A percentile compares a stretch with the other conserved stretches of the same genome.
These are phyloP conservation scores for Filobasidium uniguttulatum DNA, from an alignment of 1,284 basidiomycete species.

Conservation along the genomic window DNA sequence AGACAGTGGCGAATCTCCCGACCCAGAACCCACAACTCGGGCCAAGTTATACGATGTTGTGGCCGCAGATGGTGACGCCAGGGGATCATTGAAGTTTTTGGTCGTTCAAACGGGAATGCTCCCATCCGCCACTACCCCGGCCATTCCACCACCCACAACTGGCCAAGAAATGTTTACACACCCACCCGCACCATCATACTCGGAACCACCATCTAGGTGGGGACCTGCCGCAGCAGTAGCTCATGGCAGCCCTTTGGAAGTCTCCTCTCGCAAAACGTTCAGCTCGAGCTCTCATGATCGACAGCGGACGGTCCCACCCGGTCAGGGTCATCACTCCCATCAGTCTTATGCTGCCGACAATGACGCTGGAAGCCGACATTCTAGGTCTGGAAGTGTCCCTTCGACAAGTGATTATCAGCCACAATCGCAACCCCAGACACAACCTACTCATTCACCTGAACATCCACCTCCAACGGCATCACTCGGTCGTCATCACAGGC, in stretches of 20 bases:
- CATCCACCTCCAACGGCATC: too few species aligned
- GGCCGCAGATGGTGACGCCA: conserved; percentile 53
- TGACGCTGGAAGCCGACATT: conserved; percentile 19
- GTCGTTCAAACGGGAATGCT: conserved; percentile 39
- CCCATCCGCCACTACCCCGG: conserved; percentile 23
- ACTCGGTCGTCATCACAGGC: too few species aligned
- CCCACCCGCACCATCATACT: background rate
- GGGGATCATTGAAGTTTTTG: conserved; percentile 65
- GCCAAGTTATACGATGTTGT: conserved; percentile 60
- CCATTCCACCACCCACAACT: conserved; percentile 25
- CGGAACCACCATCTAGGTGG: background rate
- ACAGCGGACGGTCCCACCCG: background rate
- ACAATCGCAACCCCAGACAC: too few species aligned
- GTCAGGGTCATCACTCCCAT: too few species aligned
- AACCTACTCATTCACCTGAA: too few species aligned
- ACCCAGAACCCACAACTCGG: conserved; percentile 54
- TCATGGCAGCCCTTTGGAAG: too few species aligned
- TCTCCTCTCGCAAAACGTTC: conserved; percentile 11
- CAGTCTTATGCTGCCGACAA: background rate
- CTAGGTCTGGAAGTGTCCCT: conserved; percentile 29
- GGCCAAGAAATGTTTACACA: too few species aligned
- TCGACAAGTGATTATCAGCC: conserved; percentile 28
- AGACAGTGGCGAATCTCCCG: conserved; percentile 60
- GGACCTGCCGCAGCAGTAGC: conserved; percentile 13
- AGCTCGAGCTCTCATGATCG: conserved; percentile 11